Conservation (phyloP, 2,329 filamentous ascomycete genomes). For the Dothistroma septosporum region DNA sequence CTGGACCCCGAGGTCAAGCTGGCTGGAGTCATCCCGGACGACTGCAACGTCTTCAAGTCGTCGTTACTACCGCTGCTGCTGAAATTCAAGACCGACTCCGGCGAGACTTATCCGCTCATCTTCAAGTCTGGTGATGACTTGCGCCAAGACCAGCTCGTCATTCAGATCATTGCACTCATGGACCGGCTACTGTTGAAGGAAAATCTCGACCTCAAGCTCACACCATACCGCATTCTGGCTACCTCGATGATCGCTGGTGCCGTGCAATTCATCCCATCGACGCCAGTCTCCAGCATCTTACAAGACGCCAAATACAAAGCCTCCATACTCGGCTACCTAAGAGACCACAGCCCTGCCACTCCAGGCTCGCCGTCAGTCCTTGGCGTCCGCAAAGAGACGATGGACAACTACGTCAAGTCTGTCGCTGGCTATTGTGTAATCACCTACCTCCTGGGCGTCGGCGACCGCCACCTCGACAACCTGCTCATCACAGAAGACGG, state of each 20-base stretch:
- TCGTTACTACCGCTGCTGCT: conserved; percentile 87
- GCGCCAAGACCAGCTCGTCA: conserved; percentile 93
- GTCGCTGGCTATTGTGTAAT: conserved; percentile 98
- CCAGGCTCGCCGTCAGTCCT: conserved; percentile 68
- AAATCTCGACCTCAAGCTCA: conserved; percentile 89
- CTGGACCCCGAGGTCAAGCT: conserved; percentile 80
- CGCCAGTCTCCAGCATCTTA: conserved; percentile 73
- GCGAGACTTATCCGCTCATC: conserved; percentile 80
- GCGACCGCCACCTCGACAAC: conserved; percentile 93
- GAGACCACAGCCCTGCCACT: conserved; percentile 83
- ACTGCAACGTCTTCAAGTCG: conserved; percentile 92
- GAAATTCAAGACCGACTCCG: conserved; percentile 76
- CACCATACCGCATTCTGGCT: conserved; percentile 92
- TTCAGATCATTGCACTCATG: conserved; percentile 97
- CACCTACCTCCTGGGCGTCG: conserved; percentile 93
- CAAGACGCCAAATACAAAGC: conserved; percentile 69
- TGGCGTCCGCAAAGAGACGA: conserved; percentile 82
- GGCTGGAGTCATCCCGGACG: conserved; percentile 73
- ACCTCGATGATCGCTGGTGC: conserved; percentile 86
- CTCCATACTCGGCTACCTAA: conserved; percentile 73
- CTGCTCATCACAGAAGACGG: conserved; percentile 83
- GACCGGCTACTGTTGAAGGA: conserved; percentile 92
- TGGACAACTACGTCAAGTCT: conserved; percentile 92
- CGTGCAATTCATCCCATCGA: conserved; percentile 84
- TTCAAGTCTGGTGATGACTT: conserved; percentile 93